Evolutionary conservation across 306 rosid genomes (phyloP), one percentile per base, ranked within the genome.

Genomic region (Fragaria vesca): DNA sequence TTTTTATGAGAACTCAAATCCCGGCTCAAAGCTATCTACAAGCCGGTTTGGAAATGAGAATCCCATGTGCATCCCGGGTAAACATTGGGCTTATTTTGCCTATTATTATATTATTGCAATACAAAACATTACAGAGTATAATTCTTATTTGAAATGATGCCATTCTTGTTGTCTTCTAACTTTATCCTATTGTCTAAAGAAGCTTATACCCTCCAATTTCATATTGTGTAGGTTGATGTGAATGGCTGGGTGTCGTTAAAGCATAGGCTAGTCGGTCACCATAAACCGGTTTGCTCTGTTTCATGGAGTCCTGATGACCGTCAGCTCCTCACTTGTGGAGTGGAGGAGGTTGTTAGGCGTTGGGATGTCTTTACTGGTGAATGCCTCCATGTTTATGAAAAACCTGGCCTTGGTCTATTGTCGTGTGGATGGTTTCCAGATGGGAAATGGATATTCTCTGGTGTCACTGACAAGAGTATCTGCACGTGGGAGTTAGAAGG

Each of bases 401-500:
- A 90, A 78, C 73, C 87, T 77, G 93, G 94, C 66, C 57, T 81
- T 75, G 94, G 93, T 78, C 75, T 90, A 21, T 89, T 96, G 62
- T 90, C 98, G 21, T 93, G 99, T 84, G 85, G 96, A 73, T 96
- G 99, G 99, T 88, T 89, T 83, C 97, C 99, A 60, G 87, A 87
- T 81, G 99, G 98, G 60, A 91, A 88, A 81, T 79, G 83, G 84
- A 80, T 96, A 83, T 86, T 93, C 80, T 90, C 91, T 71, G 98
- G 98, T 77, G 83, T 93, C 69, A 87, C 72, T 69, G 99, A 96
- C 81, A 93, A 90, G 96, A 90, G 98, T 83, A 93, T 96, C 81
- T 91, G 96, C 91, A 86, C 86, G 87, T 96, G 99, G 99, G 96
- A 88, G 18, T 82, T 96, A 75, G 94, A 90, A 83, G 99, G 99